Conservation (phyloP, 805 yeast species). For the Teunomyces tritomae region DNA sequence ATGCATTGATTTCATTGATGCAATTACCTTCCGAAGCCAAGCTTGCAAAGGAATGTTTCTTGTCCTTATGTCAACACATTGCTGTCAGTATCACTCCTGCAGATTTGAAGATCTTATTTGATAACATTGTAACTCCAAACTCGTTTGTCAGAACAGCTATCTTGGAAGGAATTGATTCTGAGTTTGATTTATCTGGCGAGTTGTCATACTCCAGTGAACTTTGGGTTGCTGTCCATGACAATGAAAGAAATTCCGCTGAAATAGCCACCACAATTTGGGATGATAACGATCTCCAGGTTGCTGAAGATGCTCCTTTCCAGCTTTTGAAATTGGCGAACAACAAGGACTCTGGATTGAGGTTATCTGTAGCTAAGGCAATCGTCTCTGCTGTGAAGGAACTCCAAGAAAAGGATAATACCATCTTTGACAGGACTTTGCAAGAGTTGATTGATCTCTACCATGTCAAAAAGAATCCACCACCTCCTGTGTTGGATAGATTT, state of each 20-base stretch:
- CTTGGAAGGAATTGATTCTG: slow-evolving; percentile 82
- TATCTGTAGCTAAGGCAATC: slow-evolving; percentile 69
- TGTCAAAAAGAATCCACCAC: slow-evolving; percentile 66
- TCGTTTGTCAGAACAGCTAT: slow-evolving; percentile 74
- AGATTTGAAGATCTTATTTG: slow-evolving; percentile 61
- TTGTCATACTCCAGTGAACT: slow-evolving; percentile 60
- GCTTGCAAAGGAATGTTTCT: slow-evolving; percentile 77
- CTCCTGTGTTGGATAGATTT: slow-evolving; percentile 72
- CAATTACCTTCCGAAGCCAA: slow-evolving; percentile 76
- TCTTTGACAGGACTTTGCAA: slow-evolving; percentile 35
- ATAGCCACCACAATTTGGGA: slow-evolving; percentile 83
- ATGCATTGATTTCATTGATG: slow-evolving; percentile 63
- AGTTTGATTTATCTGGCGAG: slow-evolving; percentile 58
- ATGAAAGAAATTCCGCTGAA: slow-evolving; percentile 57
- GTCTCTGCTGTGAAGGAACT: slow-evolving; percentile 50
- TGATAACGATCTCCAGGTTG: slow-evolving; percentile 60
- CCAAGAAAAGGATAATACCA: slow-evolving; percentile 17
- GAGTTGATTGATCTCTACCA: slow-evolving; percentile 55
- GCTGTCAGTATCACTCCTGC: slow-evolving; percentile 54
- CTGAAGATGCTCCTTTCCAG: slow-evolving; percentile 40
- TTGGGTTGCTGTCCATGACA: slow-evolving; percentile 77
- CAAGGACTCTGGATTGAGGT: slow-evolving; percentile 63
- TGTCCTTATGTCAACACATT: slow-evolving; percentile 72
- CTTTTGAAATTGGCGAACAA: slow-evolving; percentile 52
- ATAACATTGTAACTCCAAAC: slow-evolving; percentile 57